Base-by-base conservation (phyloP, 2,329 filamentous ascomycete genomes). In the Neonectria hederae region DNA sequence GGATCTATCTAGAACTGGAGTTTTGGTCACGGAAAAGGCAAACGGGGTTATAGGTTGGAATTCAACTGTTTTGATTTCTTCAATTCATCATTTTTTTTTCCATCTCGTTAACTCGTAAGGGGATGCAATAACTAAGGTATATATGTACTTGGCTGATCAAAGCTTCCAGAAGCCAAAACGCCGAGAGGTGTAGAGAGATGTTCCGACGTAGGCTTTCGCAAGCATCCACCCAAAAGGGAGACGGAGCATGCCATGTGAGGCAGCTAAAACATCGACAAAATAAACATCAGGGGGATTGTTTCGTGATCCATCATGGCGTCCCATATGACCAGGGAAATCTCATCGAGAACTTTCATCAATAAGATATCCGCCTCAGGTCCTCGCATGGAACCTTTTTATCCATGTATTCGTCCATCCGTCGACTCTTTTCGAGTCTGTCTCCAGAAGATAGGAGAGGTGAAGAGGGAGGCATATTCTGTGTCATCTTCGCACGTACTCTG, bases 401-500 rank as follows among this genome's bases (percentile, higher is more conserved):
- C 24, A 26, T 28, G 22, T 22, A 38, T 32, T 45, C n/a, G 24
- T 22, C 42, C 28, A 35, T 59, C 32, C 17, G 19, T 59, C 19
- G 22, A 56, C 45, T 56, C 46, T 32, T 49, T 43, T 19, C n/a
- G 40, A 24, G 38, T 10, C 49, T 28, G 11, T 28, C 17, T 51
- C 35, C 11, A 17, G 9, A 26, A 52, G 35, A 59, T 32, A 49
- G 17, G 32, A 58, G 45, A 48, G 17, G 21, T 10, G 54, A 51
- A 21, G 45, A n/a, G 17, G 7, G 19, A 24, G 17, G 42, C 30
- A 21, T 42, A 19, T 43, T 55, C 45, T 35, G 42, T 38, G 61
- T 58, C 54, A 13, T 58, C 22, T 26, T 35, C n/a, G 45, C 55
- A 55, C 61, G 43, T 51, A 46, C 51, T 59, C 51, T 54, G 51